phyloP scores from a whole-genome alignment of 1,284 basidiomycete genomes.

The Erythrobasidium hasegawianum region DNA sequence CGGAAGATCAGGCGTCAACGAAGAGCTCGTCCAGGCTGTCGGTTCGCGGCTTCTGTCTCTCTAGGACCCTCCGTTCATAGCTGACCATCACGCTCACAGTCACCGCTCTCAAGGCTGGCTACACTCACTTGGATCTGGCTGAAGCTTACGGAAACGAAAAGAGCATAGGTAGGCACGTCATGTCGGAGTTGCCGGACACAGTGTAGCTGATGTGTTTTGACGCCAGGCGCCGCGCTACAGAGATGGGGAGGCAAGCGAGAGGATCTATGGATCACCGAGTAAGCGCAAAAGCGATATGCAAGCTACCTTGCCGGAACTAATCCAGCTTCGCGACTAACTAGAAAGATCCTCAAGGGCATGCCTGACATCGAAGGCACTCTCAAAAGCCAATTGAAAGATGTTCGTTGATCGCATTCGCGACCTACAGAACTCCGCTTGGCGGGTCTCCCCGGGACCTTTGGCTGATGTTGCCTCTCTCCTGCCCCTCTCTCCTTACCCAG shows the following conservation, averaged over 20 bases:
- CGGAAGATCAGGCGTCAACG: constrained; percentile 19
- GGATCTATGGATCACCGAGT: constrained; percentile 49
- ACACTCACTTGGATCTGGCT: constrained; percentile 27
- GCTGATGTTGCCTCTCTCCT: too few species aligned
- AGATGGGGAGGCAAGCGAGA: constrained; percentile 42
- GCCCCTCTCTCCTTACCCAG: constrained; percentile 7
- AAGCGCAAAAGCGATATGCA: constrained; percentile 39
- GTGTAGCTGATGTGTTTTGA: too few species aligned
- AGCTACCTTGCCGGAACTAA: background rate
- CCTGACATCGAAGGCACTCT: constrained; percentile 29
- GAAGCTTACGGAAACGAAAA: constrained; percentile 21
- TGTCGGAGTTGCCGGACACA: background rate
- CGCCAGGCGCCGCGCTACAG: constrained; percentile 18
- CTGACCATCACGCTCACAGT: background rate
- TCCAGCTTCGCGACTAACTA: background rate
- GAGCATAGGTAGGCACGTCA: constrained; percentile 8
- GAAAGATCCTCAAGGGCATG: constrained; percentile 29
- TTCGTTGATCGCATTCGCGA: too few species aligned
- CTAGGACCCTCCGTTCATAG: too few species aligned
- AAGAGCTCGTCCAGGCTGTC: constrained; percentile 25
- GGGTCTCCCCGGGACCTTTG: too few species aligned
- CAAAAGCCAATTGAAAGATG: constrained; percentile 26
- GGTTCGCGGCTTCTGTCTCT: background rate
- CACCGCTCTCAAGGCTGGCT: constrained; percentile 33
- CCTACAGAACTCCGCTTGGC: too few species aligned